phyloP scores from a whole-genome alignment of 371 early-diverging fungal species.

The Circinella minor region DNA sequence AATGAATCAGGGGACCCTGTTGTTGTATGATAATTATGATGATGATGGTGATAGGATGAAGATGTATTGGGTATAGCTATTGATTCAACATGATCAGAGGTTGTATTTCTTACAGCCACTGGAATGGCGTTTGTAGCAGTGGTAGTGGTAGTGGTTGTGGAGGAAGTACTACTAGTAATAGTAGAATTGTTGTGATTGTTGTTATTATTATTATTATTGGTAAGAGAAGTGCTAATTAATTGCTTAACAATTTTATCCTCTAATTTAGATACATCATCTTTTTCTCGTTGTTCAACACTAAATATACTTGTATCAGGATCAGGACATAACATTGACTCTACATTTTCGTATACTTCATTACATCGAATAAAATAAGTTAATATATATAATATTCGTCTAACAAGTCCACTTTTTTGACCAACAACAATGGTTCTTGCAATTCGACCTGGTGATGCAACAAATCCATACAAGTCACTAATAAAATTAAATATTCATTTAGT shows the following conservation, averaged over 20 bases:
- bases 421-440: conserved; percentile 65
- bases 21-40: neutral
- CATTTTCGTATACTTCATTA: conserved; percentile 66
- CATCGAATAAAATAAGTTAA: conserved; percentile 70
- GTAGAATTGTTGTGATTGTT: no score
- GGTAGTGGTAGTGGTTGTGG: conserved; percentile 2
- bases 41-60: neutral
- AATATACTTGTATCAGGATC: conserved; percentile 29
- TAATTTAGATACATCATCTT: conserved; percentile 32
- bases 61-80: conserved; percentile 42
- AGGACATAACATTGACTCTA: conserved; percentile 36
- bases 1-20: conserved; percentile 16
- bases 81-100: conserved; percentile 35
- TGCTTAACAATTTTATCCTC: conserved; percentile 51
- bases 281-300: conserved; percentile 32
- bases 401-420: conserved; percentile 54
- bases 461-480: conserved; percentile 65
- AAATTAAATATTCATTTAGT: no score
- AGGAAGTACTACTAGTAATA: no score
- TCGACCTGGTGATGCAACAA: conserved; percentile 56
- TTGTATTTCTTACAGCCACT: no score
- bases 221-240: conserved; percentile 28
- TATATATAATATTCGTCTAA: conserved; percentile 61
- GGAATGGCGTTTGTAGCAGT: conserved; percentile 13
- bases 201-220: no score